Evolutionary conservation across 208 protist genomes (phyloP), one percentile per base, ranked within the genome.

Genomic region (Trypanosoma scelopori): DNA sequence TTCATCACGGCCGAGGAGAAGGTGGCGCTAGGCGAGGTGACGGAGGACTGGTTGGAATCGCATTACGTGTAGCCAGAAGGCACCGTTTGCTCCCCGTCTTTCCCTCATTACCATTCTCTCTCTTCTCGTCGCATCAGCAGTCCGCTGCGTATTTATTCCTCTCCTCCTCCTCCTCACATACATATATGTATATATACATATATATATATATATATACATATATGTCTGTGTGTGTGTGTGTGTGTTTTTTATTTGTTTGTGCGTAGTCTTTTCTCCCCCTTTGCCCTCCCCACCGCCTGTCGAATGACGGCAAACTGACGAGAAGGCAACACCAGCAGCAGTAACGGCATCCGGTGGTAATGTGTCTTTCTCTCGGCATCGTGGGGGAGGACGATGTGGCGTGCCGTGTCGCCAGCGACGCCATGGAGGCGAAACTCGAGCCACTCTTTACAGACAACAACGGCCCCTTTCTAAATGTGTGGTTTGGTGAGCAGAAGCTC

Each of bases 41-140:
- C 69, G 5, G 82, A 87, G 63, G 84, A 94, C 13, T 89, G 83
- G 77, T 60, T 92, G 16, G 55, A 69, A 23, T 56, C 62, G 13
- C 79, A 74, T 56, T 65, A 61, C 39, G 47, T 63, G 15, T 88
- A 82, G 49, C 27, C 7, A 49, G n/a, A n/a, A n/a, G n/a, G n/a
- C n/a, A n/a, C n/a, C n/a, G n/a, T n/a, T n/a, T n/a, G n/a, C n/a
- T n/a, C n/a, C n/a, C n/a, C n/a, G n/a, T n/a, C n/a, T n/a, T n/a
- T n/a, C n/a, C n/a, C n/a, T n/a, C n/a, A n/a, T n/a, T n/a, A n/a
- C n/a, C 12, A 49, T 20, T 57, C 52, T 27, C 52, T 35, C 52
- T 57, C 52, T n/a, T n/a, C n/a, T n/a, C n/a, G n/a, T n/a, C n/a
- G n/a, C n/a, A n/a, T n/a, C n/a, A n/a, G n/a, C n/a, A n/a, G n/a